phyloP scores from a whole-genome alignment of 148 eudicot species.

The Rhododendron ovatum region DNA sequence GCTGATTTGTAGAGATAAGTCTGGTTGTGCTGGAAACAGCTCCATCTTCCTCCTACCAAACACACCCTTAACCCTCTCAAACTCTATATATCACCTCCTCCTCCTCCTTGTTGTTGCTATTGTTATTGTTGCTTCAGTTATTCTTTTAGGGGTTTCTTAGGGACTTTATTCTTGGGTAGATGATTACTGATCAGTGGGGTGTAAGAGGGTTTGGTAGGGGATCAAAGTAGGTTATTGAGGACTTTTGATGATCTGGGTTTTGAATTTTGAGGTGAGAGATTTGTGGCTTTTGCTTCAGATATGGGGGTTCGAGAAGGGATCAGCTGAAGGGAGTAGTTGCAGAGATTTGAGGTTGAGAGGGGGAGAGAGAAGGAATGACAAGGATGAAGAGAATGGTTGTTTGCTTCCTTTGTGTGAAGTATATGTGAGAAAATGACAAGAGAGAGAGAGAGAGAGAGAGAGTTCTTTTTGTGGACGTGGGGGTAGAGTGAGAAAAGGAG shows the following conservation, averaged over 20 bases:
- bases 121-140: not conserved
- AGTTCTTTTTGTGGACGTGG: constrained; percentile 54
- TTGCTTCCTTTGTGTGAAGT: constrained; percentile 79
- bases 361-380: constrained; percentile 32
- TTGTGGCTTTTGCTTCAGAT: constrained; percentile 17
- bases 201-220: not conserved
- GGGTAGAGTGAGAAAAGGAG: constrained; percentile 26
- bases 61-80: not conserved
- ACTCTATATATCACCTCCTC: not conserved
- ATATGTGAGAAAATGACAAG: constrained; percentile 43
- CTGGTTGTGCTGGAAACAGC: constrained; percentile 95
- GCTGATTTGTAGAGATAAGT: constrained; percentile 88
- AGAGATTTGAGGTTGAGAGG: constrained; percentile 31
- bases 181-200: not conserved
- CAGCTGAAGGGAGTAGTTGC: constrained; percentile 36
- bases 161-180: not conserved
- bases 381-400: constrained; percentile 60
- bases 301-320: constrained; percentile 21
- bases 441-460: too few species aligned
- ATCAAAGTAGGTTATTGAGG: not conserved
- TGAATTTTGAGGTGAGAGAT: not conserved
- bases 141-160: not conserved
- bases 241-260: constrained; percentile 8
- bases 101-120: not conserved
- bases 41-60: constrained; percentile 45